A percentile compares a stretch with the other conserved stretches of the same genome.
phyloP scores from a whole-genome alignment of 768 basidiomycete genomes.

The Coprinopsis strossmayeri region DNA sequence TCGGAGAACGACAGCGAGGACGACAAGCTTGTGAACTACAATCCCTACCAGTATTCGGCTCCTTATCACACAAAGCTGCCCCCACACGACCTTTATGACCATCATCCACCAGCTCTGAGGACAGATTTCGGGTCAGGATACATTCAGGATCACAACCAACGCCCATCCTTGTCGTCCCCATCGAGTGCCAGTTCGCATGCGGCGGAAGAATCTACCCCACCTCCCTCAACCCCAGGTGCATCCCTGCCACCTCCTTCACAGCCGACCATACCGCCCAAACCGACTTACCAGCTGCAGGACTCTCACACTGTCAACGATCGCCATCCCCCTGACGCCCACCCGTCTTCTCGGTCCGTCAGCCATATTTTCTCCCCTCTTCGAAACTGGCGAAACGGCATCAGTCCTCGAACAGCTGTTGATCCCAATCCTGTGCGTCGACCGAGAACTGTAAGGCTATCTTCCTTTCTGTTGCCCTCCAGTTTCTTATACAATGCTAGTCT shows the following conservation, averaged over 20 bases:
- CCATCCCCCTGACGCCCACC: slow-evolving; percentile 14
- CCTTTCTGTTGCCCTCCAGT: slow-evolving; percentile 17
- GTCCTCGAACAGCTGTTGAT: slow-evolving; percentile 17
- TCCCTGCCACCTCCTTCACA: slow-evolving; percentile 16
- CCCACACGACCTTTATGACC: slow-evolving; percentile 13
- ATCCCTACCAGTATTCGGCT: slow-evolving; percentile 7
- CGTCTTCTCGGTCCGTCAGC: slow-evolving; percentile 19
- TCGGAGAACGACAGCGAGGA: slow-evolving; percentile 27
- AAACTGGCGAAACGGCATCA: slow-evolving; percentile 25
- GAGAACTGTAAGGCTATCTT: slow-evolving; percentile 26
- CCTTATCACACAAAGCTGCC: slow-evolving; percentile 12
- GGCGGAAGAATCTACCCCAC: slow-evolving; percentile 61
- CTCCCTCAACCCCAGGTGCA: slow-evolving; percentile 59
- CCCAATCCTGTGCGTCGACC: slow-evolving; percentile 20
- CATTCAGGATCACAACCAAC: slow-evolving; percentile 28
- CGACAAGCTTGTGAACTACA: slow-evolving; percentile 13
- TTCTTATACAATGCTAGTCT: slow-evolving; percentile 24
- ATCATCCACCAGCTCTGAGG: slow-evolving; percentile 21
- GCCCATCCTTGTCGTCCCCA: slow-evolving; percentile 62
- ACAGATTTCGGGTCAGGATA: slow-evolving; percentile 20
- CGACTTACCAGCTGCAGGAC: slow-evolving; percentile 5
- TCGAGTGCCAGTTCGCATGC: slow-evolving; percentile 61
- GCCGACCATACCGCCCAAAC: slow-evolving; percentile 6
- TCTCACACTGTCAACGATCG: slow-evolving; percentile 10
- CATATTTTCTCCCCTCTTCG: slow-evolving; percentile 27